Conservation (phyloP, 768 basidiomycete genomes). For the Leccinum uliginosum region DNA sequence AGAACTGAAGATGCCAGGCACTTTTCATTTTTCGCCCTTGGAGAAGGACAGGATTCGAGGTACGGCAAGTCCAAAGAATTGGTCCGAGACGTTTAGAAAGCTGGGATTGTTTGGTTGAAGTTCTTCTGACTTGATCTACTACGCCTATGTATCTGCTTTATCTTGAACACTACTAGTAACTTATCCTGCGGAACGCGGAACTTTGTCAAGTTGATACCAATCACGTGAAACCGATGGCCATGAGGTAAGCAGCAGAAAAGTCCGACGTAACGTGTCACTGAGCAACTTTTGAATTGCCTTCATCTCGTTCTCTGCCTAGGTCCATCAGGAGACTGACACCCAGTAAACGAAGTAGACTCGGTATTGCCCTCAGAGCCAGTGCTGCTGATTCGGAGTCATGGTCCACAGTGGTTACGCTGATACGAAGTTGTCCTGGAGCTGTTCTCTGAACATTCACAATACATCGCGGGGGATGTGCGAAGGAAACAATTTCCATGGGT, state of each 20-base stretch:
- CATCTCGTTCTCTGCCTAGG: too few species aligned
- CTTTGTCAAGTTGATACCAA: too few species aligned
- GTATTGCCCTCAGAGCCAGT: background rate
- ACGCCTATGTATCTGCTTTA: background rate
- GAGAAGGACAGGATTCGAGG: slow-evolving; percentile 2
- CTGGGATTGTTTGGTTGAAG: slow-evolving; percentile 23
- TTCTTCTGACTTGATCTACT: background rate
- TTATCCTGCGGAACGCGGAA: too few species aligned
- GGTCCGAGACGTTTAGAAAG: slow-evolving; percentile 20
- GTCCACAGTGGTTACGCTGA: background rate
- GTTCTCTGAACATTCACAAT: background rate
- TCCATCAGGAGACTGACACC: background rate
- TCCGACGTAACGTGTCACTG: too few species aligned
- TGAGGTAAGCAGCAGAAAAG: too few species aligned
- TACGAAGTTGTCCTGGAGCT: background rate
- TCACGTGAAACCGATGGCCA: too few species aligned
- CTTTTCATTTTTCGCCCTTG: slow-evolving; percentile 34
- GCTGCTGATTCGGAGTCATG: background rate
- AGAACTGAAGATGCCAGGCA: slow-evolving; percentile 48
- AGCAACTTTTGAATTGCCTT: too few species aligned
- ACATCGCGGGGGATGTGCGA: background rate
- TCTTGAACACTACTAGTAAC: background rate
- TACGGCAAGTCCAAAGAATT: slow-evolving; percentile 8
- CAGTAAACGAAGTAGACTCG: background rate
- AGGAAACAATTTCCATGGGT: background rate